Evolutionary conservation across 805 yeast genomes (phyloP), one percentile per base, ranked within the genome.

Genomic region (Torulaspora delbrueckii): DNA sequence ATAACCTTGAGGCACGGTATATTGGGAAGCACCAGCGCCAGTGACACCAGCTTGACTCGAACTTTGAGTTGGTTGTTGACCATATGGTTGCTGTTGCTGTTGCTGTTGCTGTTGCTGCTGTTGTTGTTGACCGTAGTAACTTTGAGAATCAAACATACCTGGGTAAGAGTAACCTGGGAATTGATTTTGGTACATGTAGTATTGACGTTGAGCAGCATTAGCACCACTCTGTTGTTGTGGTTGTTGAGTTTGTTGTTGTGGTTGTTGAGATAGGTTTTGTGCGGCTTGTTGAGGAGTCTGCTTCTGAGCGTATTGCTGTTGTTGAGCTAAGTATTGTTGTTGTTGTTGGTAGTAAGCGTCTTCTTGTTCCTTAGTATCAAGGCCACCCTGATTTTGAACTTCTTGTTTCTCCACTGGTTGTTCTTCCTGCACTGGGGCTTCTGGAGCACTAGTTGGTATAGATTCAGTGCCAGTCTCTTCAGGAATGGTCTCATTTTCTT

Each of bases 121-220:
- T 47, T 62, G 66, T 43, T 59, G 61, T 31, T 55, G 57, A 43
- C 59, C 60, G 35, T 58, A 63, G 49, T 59, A 61, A 34, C 50
- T 48, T 53, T 63, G 69, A 27, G 59, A 53, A 47, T 62, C 69
- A 40, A 56, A 65, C 64, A 63, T 61, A 35, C 65, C 68, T 35
- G 69, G 69, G 47, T 65, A 63, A 30, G 65, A 58, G 48, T 62
- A 65, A 34, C 68, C 69, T 38, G 68, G 68, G 52, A 61, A 65
- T 48, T 64, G 68, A 44, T 59, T 60, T 51, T 65, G 69, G 44
- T 65, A 63, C 67, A 62, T 61, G 47, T 63, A 65, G 45, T 63
- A 65, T 51, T 64, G 68, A 43, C 62, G 67, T 43, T 59, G 65
- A 28, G 62, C 61, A 41, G 58, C 60, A 14, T 55, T 56, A 13